These are phyloP conservation scores for Phalaenopsis hybrid DNA, from an alignment of 116 monocot genomes.

Conservation along the genomic window DNA sequence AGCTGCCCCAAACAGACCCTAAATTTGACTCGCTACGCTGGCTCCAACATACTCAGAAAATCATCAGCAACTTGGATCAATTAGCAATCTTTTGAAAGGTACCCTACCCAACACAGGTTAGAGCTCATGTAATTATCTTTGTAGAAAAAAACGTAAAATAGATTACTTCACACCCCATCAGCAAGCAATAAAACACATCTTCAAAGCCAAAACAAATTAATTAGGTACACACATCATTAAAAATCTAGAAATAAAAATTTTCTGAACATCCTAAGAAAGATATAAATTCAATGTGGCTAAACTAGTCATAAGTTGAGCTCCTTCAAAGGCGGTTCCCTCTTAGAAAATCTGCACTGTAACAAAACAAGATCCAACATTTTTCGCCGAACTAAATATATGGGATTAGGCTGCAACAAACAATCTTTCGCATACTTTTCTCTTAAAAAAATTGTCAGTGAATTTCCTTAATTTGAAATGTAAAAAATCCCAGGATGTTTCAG, in stretches of 20 bases:
- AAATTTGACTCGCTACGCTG: no score
- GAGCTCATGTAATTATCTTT: no score
- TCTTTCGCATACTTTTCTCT: constrained; percentile 61
- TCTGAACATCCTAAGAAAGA: background rate
- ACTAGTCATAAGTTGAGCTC: constrained; percentile 3
- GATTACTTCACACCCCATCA: no score
- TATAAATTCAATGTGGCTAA: background rate
- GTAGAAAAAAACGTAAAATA: no score
- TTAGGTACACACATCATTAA: no score
- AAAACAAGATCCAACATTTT: constrained; percentile 61
- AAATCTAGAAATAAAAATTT: background rate
- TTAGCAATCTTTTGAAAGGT: no score
- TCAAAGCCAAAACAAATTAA: no score
- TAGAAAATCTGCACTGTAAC: constrained; percentile 25
- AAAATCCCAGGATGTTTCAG: constrained; percentile 81
- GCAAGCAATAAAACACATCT: no score
- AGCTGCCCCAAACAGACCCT: no score
- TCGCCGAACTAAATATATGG: constrained; percentile 49
- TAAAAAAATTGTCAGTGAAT: constrained; percentile 49
- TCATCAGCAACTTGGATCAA: no score
- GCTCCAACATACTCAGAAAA: no score
- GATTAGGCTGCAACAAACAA: constrained; percentile 47
- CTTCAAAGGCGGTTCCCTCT: constrained; percentile 9
- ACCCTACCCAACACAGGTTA: no score
- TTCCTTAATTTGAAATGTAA: constrained; percentile 66